Conservation (phyloP, 208 protist genomes). For the Novymonas esmeraldas region DNA sequence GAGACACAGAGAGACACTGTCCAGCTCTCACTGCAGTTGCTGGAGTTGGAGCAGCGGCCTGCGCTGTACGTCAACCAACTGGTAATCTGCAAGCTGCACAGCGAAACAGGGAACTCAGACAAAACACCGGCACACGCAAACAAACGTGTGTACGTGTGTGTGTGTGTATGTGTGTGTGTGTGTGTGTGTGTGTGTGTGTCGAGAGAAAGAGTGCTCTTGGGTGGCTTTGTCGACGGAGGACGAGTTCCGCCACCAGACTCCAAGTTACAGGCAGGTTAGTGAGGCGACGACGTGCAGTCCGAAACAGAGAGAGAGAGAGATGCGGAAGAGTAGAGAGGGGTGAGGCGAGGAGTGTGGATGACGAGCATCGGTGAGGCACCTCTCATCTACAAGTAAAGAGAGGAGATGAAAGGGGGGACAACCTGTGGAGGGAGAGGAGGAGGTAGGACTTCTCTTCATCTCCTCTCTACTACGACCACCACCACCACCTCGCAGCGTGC, state of each 20-base stretch:
- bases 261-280: too few relatives aligned
- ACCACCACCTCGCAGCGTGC: too few relatives aligned
- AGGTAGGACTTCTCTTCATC: too few relatives aligned
- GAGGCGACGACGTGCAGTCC: not conserved
- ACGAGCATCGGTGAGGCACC: not conserved
- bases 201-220: not conserved
- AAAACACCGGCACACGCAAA: not conserved
- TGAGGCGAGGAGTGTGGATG: not conserved
- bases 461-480: too few relatives aligned
- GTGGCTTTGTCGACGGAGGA: too few relatives aligned
- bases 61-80: too few relatives aligned
- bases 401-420: not conserved
- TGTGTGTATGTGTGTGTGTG: not conserved
- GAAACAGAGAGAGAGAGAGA: not conserved
- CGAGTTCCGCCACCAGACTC: too few relatives aligned
- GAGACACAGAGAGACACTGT: too few relatives aligned
- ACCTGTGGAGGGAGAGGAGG: not conserved
- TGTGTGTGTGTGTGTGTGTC: not conserved
- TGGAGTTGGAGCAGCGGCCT: too few relatives aligned
- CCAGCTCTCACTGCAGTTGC: too few relatives aligned
- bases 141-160: not conserved
- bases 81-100: too few relatives aligned
- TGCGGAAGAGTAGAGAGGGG: not conserved
- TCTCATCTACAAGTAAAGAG: not conserved
- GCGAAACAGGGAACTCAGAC: too few relatives aligned